Evolutionary conservation across 495 filamentous ascomycete species (phyloP).

Genomic region (Penicillium bialowiezense): DNA sequence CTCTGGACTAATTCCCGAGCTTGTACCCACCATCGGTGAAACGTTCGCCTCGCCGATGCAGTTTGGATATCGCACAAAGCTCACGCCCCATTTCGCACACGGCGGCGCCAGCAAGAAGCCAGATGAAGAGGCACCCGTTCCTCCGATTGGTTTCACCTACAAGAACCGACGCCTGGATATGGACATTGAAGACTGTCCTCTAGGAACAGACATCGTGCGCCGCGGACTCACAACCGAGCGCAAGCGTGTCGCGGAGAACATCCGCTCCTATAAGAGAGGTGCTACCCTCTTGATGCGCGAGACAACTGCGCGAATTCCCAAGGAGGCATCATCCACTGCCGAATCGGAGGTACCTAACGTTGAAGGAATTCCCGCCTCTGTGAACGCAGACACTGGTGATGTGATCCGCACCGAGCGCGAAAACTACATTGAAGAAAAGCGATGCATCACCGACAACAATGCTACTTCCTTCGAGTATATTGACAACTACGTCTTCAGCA

Average conservation of each 20-base stretch:
- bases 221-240: constrained; percentile 73
- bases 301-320: constrained; percentile 68
- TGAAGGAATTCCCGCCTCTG: constrained; percentile 11
- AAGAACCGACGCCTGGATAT: constrained; percentile 71
- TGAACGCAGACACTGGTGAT: constrained; percentile 32
- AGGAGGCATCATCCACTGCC: constrained; percentile 28
- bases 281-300: constrained; percentile 89
- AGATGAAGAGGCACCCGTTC: constrained; percentile 48
- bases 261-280: constrained; percentile 70
- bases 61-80: constrained; percentile 92
- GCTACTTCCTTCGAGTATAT: constrained; percentile 80
- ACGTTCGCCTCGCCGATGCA: constrained; percentile 88
- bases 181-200: constrained; percentile 97
- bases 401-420: constrained; percentile 33
- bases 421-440: constrained; percentile 70
- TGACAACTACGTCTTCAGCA: constrained; percentile 79
- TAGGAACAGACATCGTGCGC: constrained; percentile 82
- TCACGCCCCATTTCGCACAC: constrained; percentile 89
- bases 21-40: constrained; percentile 72
- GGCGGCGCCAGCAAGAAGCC: constrained; percentile 36
- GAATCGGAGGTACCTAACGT: constrained; percentile 11
- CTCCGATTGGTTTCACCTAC: constrained; percentile 85
- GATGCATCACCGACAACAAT: constrained; percentile 82
- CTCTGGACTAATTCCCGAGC: constrained; percentile 70
- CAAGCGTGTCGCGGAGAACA: constrained; percentile 63